A percentile compares a stretch with the other conserved stretches of the same genome.
phyloP scores from a whole-genome alignment of 2,329 filamentous ascomycete genomes.

The Fusarium sterilihyphosum region DNA sequence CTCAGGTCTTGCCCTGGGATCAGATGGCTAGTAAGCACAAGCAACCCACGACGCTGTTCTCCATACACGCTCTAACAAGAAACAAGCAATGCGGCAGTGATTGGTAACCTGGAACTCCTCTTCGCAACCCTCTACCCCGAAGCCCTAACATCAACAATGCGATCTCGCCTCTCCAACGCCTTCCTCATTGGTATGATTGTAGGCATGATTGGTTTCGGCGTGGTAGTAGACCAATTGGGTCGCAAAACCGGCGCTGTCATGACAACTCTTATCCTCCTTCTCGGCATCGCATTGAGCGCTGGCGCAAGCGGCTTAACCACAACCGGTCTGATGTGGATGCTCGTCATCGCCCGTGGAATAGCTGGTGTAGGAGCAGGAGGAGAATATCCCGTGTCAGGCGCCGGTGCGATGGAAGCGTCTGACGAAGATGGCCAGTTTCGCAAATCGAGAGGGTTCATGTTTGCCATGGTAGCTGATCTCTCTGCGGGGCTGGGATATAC shows the following conservation, averaged over 20 bases:
- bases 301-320: background rate
- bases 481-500: background rate
- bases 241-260: constrained; percentile 10
- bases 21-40: constrained; percentile 9
- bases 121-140: background rate
- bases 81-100: background rate
- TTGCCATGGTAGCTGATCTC: constrained; percentile 9
- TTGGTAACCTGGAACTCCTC: constrained; percentile 1
- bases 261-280: background rate
- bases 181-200: background rate
- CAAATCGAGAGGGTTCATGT: constrained; percentile 6
- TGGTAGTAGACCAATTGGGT: constrained; percentile 2
- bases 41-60: accelerated
- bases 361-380: constrained; percentile 1
- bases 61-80: background rate
- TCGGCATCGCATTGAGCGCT: background rate
- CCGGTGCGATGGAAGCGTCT: background rate
- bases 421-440: constrained; percentile 10
- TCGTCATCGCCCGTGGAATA: constrained; percentile 4
- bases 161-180: background rate
- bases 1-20: background rate
- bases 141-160: background rate
- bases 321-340: constrained; percentile 3
- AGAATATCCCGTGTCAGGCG: constrained; percentile 8
- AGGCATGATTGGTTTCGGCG: background rate